Evolutionary conservation across 106 monocot genomes (phyloP).

Genomic region (Platanthera guangdongensis): DNA sequence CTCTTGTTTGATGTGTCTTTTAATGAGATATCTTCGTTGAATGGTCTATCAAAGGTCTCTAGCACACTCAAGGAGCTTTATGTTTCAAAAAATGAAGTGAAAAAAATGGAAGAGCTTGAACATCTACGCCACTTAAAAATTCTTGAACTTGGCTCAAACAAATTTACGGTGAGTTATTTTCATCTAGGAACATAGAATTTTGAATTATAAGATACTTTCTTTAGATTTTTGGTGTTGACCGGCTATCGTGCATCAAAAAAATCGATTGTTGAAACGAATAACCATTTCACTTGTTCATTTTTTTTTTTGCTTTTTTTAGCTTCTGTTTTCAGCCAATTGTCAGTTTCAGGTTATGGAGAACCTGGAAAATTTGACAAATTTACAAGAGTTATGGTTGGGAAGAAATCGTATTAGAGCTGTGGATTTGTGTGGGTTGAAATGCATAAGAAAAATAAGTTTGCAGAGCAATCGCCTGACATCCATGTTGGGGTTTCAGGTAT

Average conservation of each 20-base stretch:
- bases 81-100: conserved; percentile 90
- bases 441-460: conserved; percentile 76
- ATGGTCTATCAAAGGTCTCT: conserved; percentile 73
- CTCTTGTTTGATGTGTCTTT: conserved; percentile 92
- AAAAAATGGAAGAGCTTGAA: conserved; percentile 76
- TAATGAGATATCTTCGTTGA: conserved; percentile 78
- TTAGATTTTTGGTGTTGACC: not conserved
- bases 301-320: not conserved
- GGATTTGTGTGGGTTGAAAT: conserved; percentile 80
- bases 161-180: conserved; percentile 51
- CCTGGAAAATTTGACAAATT: conserved; percentile 61
- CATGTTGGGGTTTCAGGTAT: conserved; percentile 82
- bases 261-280: not conserved
- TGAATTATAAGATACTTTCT: not conserved
- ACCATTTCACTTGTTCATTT: not conserved
- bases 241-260: not conserved
- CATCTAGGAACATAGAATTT: not conserved
- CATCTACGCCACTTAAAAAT: conserved; percentile 67
- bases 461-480: conserved; percentile 92
- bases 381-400: conserved; percentile 86
- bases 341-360: conserved; percentile 79
- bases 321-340: not conserved
- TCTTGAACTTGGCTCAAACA: conserved; percentile 94
- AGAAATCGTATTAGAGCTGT: conserved; percentile 68
- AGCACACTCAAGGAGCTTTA: conserved; percentile 76